Evolutionary conservation across 1,284 basidiomycete species (phyloP), one percentile per base, ranked within the genome.

Genomic region (Anthracocystis panici-leucophaei): DNA sequence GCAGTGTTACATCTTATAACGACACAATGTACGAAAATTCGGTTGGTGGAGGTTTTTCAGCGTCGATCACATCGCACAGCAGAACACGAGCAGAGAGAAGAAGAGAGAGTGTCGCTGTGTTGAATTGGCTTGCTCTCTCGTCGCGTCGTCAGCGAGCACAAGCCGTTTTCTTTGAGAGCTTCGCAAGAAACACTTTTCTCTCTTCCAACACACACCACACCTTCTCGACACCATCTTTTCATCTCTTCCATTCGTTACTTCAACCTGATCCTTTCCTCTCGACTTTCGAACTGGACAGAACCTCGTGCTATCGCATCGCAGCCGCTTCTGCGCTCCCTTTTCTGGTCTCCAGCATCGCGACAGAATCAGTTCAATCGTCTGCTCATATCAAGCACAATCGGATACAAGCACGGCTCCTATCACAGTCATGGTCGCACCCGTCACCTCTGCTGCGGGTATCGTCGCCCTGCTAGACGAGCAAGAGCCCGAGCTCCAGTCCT

Each of bases 401-500:
- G 9, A 27, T 21, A 41, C 33, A 27, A 45, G 44, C 42, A 25
- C 29, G 14, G 42, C 42, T 56, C 31, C 21, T 33, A 7, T 46
- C 59, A 31, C 48, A 65, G 29, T 16, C 56, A 76, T 77, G 75
- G 75, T 77, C 50, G 75, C 75, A 6, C 70, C 70, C 11, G 66
- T 77, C 51, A 73, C 75, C 33, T 77, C 75, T 38, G 75, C 75
- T 38, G 80, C 80, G 50, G 84, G 83, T 60, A 80, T 85, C 48
- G 71, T 83, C 57, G 78, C 84, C 14, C 75, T 85, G 51, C 76
- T 85, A 46, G 79, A 84, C 52, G 84, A 85, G 69, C 68, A 81
- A 29, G 83, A 85, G 51, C 69, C 78, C 11, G 82, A 84, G 62
- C 77, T 85, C 38, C 81, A 82, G 70, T 76, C 78, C 3, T 84